Conservation (phyloP, 2,329 filamentous ascomycete genomes). For the Clathrospora elynae region DNA sequence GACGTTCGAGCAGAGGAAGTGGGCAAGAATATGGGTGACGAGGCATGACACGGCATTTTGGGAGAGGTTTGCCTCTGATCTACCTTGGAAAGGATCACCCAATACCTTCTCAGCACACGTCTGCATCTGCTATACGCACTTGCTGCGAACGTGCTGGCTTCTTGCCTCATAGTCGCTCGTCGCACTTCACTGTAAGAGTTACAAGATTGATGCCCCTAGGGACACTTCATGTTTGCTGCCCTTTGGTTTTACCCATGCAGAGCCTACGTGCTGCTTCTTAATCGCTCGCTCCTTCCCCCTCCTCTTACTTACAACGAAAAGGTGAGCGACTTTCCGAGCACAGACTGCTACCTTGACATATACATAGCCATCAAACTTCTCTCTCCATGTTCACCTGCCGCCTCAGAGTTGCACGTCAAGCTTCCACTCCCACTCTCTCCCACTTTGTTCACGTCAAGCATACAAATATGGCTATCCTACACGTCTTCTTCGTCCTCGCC, state of each 20-base stretch:
- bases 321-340: too few relatives aligned
- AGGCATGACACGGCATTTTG: slow-evolving; percentile 5
- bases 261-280: background rate
- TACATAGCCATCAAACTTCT: background rate
- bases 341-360: too few relatives aligned
- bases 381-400: too few relatives aligned
- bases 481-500: background rate
- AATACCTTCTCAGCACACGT: background rate
- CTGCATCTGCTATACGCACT: too few relatives aligned
- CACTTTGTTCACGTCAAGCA: background rate
- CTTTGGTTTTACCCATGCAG: background rate
- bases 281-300: background rate
- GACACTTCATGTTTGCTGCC: background rate
- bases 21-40: slow-evolving; percentile 5
- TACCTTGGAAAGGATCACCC: background rate
- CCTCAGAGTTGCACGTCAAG: too few relatives aligned
- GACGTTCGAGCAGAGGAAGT: slow-evolving; percentile 9
- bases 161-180: too few relatives aligned
- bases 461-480: slow-evolving; percentile 4
- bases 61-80: background rate
- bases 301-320: too few relatives aligned
- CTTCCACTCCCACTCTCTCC: background rate
- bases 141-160: too few relatives aligned
- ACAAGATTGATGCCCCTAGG: too few relatives aligned
- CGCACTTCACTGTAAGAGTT: too few relatives aligned